Conservation (phyloP, 2,329 filamentous ascomycete species). For the Colletotrichum tropicicola region DNA sequence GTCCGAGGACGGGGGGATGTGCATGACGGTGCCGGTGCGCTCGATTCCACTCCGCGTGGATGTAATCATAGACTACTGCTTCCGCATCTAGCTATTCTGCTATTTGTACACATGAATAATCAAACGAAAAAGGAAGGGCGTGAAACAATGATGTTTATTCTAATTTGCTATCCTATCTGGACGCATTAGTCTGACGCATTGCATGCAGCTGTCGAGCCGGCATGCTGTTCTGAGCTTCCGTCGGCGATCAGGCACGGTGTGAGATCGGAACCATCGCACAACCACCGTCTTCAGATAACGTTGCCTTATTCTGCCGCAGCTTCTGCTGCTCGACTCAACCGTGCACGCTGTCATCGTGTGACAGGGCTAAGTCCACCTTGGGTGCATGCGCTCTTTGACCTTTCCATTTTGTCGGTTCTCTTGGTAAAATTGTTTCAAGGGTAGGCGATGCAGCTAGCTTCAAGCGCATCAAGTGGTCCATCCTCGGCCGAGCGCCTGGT, state of each 20-base stretch:
- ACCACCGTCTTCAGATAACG: background rate
- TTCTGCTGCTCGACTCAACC: background rate
- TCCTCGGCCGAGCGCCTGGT: background rate
- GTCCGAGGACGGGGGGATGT: background rate
- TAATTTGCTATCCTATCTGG: background rate
- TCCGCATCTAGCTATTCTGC: too few relatives aligned
- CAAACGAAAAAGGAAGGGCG: background rate
- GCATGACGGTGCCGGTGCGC: background rate
- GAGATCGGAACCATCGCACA: background rate
- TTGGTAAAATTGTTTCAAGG: background rate
- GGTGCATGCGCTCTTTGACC: background rate
- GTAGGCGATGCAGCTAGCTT: background rate
- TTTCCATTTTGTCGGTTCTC: background rate
- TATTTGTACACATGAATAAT: background rate
- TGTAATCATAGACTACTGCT: background rate
- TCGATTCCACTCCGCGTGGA: background rate
- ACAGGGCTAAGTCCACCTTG: background rate
- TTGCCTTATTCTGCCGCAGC: background rate
- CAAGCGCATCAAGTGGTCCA: background rate
- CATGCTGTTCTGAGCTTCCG: background rate
- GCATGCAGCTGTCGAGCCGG: background rate
- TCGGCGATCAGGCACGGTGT: background rate
- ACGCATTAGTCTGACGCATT: background rate
- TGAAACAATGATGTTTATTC: background rate
- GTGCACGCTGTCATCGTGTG: conserved; percentile 11